Conservation (phyloP, 1,284 basidiomycete species). For the Malassezia slooffiae region DNA sequence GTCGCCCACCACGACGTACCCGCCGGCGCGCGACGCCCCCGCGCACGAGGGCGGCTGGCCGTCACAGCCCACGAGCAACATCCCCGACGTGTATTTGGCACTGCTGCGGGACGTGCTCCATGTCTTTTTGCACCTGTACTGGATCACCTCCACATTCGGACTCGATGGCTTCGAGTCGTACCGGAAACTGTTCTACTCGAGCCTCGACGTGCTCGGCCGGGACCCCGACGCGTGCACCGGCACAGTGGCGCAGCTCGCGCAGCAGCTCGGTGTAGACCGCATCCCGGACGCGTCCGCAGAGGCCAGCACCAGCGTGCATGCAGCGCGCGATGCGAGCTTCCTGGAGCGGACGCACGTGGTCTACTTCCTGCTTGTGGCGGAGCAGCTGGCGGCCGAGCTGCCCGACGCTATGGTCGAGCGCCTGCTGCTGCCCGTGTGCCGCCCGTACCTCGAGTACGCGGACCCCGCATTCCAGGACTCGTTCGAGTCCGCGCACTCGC, state of each 20-base stretch:
- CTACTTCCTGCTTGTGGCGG: conserved; percentile 35
- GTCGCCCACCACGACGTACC: conserved; percentile 25
- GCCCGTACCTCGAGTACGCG: conserved; percentile 31
- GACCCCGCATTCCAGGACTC: conserved; percentile 30
- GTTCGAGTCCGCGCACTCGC: conserved; percentile 43
- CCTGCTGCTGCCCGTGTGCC: conserved; percentile 27
- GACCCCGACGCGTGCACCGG: conserved; percentile 32
- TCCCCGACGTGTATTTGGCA: conserved; percentile 26
- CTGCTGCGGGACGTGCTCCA: conserved; percentile 24
- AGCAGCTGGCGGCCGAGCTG: conserved; percentile 32
- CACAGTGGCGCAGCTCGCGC: conserved; percentile 1
- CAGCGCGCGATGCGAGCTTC: conserved; percentile 15
- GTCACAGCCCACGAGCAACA: conserved; percentile 23
- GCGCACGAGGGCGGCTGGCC: conserved; percentile 15
- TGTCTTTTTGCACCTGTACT: conserved; percentile 33
- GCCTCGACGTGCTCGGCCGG: conserved; percentile 35
- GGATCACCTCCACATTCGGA: conserved; percentile 37
- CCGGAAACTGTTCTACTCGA: conserved; percentile 39
- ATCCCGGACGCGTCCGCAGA: background rate
- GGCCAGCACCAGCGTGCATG: conserved; percentile 12
- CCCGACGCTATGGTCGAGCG: conserved; percentile 34
- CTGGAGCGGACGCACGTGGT: conserved; percentile 16
- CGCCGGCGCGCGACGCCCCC: conserved; percentile 8
- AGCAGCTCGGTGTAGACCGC: background rate
- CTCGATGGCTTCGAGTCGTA: conserved; percentile 38